Base-by-base conservation (phyloP, 495 filamentous ascomycete genomes). In the Delitschia confertaspora region DNA sequence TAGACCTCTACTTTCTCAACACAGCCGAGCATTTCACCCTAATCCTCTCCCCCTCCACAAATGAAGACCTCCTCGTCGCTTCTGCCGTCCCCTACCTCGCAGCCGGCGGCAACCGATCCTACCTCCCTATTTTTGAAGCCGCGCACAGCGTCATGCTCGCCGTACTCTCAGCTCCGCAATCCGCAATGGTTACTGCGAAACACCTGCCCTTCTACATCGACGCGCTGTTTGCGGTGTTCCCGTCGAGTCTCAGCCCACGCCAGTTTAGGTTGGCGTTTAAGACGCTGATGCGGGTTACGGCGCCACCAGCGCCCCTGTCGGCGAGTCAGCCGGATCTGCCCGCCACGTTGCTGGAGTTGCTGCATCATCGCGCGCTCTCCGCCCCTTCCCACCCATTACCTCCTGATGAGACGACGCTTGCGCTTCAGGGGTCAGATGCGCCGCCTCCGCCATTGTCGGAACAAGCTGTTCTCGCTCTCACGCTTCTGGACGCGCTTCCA, bases 221-320 rank as follows among this genome's bases (percentile, higher is more conserved):
- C 39, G 76, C 78, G 18, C 72, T 95, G 0, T 88, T 95, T 64
- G 70, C 76, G n/a, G 74, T 83, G 6, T 98, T 95, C 63, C 93
- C 91, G 2, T 53, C 69, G 4, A 83, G 83, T 48, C 77, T 98
- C 11, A 89, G 86, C 1, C 74, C 81, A 3, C 76, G 87, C 5
- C 91, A 98, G 66, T 96, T 98, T 66, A 78, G 89, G 26, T 73
- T 96, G 11, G 91, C 89, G 17, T 88, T 95, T 72, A 87, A 84
- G 60, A 89, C 86, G 6, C 68, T 96, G 38, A 75, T 95, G 53
- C 79, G 81, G 53, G 79, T 95, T 38, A 76, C 85, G n/a, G 78
- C 83, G 2, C 87, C 88, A 16, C 88, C 91, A 0, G 83, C 78
- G 23, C 74, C 73, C 11, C 66, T 94, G 24, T 74, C 82, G 11